Conservation (phyloP, 495 filamentous ascomycete species). For the Penicillium goetzii region DNA sequence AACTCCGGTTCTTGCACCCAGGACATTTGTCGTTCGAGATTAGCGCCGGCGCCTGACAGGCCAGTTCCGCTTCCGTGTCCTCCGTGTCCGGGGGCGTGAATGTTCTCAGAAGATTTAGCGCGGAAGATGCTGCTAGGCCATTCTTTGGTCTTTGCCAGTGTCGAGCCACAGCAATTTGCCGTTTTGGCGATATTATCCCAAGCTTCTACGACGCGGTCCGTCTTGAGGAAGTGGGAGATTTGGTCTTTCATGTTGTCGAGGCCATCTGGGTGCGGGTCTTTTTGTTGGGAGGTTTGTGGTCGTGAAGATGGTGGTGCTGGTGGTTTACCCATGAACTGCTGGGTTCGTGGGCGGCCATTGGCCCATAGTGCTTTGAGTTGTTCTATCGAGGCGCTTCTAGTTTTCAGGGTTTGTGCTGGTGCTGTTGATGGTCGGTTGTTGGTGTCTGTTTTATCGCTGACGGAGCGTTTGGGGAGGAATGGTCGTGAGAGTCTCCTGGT, state of each 20-base stretch:
- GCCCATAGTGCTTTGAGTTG: slow-evolving; percentile 32
- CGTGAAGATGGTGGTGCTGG: slow-evolving; percentile 11
- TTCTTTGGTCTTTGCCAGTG: slow-evolving; percentile 30
- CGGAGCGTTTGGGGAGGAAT: slow-evolving; percentile 32
- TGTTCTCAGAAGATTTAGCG: slow-evolving; percentile 27
- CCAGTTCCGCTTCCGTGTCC: background rate
- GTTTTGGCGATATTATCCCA: slow-evolving; percentile 40
- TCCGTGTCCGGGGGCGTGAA: background rate
- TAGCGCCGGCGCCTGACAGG: slow-evolving; percentile 14
- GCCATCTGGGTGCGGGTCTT: slow-evolving; percentile 13
- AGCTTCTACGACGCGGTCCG: slow-evolving; percentile 44
- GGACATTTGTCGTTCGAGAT: slow-evolving; percentile 36
- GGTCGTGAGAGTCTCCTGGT: slow-evolving; percentile 37
- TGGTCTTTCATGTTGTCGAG: slow-evolving; percentile 43
- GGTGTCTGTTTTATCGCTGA: slow-evolving; percentile 25
- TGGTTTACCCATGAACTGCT: slow-evolving; percentile 20
- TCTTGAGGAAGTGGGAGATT: slow-evolving; percentile 44
- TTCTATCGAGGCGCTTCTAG: slow-evolving; percentile 37
- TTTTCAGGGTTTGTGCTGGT: slow-evolving; percentile 32
- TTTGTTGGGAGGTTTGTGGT: slow-evolving; percentile 12
- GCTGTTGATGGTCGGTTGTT: slow-evolving; percentile 35
- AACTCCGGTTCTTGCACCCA: slow-evolving; percentile 39
- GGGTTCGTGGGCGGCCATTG: slow-evolving; percentile 25
- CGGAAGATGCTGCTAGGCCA: slow-evolving; percentile 45
- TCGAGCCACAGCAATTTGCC: slow-evolving; percentile 16